These are phyloP conservation scores for Monascus ruber DNA, from an alignment of 2,329 filamentous ascomycete species.

Conservation along the genomic window DNA sequence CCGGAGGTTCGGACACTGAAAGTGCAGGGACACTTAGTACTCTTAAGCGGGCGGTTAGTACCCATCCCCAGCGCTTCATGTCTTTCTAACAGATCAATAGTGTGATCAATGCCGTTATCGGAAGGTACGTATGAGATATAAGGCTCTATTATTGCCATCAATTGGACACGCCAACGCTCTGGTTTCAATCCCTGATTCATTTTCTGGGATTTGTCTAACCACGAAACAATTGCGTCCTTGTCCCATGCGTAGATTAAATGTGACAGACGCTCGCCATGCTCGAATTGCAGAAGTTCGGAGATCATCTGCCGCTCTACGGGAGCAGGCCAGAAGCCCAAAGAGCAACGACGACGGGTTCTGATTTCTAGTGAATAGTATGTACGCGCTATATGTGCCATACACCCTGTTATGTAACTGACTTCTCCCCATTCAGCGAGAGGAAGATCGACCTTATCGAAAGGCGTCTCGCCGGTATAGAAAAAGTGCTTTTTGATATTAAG, in stretches of 20 bases:
- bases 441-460: slow-evolving; percentile 44
- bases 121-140: slow-evolving; percentile 14
- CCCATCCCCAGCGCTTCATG: neutral
- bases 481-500: slow-evolving; percentile 16
- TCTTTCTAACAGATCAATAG: slow-evolving; percentile 8
- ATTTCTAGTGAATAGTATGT: slow-evolving; percentile 33
- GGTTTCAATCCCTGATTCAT: no score
- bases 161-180: no score
- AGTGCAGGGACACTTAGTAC: slow-evolving; percentile 8
- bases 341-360: slow-evolving; percentile 28
- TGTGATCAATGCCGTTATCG: slow-evolving; percentile 24
- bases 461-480: slow-evolving; percentile 39
- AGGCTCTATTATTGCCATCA: neutral
- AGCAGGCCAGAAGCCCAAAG: slow-evolving; percentile 21
- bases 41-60: slow-evolving; percentile 21
- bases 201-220: neutral
- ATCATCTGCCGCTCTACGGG: slow-evolving; percentile 28
- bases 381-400: neutral
- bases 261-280: slow-evolving; percentile 31
- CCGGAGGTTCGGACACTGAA: slow-evolving; percentile 18
- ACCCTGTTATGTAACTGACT: slow-evolving; percentile 2
- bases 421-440: slow-evolving; percentile 30
- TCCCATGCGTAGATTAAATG: slow-evolving; percentile 26
- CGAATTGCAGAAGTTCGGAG: slow-evolving; percentile 28
- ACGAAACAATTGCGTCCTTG: neutral